Percentiles rank a stretch among this genome's conserved stretches.
These are phyloP conservation scores for Galerina marginata DNA, from an alignment of 768 basidiomycete species.

Conservation along the genomic window DNA sequence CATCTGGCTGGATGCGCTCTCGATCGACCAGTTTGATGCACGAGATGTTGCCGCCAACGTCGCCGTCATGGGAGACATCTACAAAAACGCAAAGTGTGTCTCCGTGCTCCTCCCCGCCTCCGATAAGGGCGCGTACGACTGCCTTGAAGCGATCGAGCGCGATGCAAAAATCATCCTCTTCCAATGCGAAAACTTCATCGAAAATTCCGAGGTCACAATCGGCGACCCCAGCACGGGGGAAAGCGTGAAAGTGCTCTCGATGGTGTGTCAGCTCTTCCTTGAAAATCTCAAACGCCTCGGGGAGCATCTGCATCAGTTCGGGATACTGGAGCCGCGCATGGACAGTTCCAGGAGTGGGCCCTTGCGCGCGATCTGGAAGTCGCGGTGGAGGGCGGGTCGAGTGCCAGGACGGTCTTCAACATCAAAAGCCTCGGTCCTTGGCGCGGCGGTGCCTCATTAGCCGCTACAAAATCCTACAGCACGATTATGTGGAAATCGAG, in stretches of 20 bases:
- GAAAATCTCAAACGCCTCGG: neutral
- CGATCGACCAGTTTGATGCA: constrained; percentile 6
- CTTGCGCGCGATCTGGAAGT: constrained; percentile 7
- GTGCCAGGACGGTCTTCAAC: neutral
- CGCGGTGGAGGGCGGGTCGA: constrained; percentile 2
- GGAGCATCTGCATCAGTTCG: neutral
- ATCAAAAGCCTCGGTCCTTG: constrained; percentile 14
- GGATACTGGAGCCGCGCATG: constrained; percentile 11
- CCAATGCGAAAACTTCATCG: neutral
- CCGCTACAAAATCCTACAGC: constrained; percentile 11
- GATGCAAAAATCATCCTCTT: constrained; percentile 2
- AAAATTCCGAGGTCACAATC: constrained; percentile 2
- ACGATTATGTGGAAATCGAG: constrained; percentile 11
- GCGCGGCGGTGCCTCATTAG: constrained; percentile 13
- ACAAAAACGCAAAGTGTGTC: constrained; percentile 11
- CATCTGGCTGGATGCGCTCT: constrained; percentile 11
- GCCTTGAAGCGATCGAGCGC: neutral
- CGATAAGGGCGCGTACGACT: constrained; percentile 5
- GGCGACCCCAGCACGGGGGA: neutral
- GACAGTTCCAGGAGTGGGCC: constrained; percentile 17
- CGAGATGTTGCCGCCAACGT: neutral
- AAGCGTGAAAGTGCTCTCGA: neutral
- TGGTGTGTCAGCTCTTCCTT: constrained; percentile 5
- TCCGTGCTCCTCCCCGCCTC: constrained; percentile 12
- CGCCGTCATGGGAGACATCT: constrained; percentile 10